Base-by-base conservation (phyloP, 2,329 filamentous ascomycete species). In the Xylariaceae sp. region DNA sequence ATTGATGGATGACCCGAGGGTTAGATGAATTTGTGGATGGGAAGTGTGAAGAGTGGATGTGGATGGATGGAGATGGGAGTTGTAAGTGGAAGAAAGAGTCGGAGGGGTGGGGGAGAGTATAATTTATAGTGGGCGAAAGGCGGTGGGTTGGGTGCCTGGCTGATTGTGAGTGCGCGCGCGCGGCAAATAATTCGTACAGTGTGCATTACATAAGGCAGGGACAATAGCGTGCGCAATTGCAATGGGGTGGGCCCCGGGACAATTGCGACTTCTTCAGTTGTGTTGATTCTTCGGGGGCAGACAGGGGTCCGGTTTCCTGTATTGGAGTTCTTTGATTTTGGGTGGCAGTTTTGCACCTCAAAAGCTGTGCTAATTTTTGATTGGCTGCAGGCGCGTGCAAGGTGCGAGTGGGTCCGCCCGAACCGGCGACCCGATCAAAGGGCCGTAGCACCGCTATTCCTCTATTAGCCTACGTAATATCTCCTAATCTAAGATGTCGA, bases 231-330 rank as follows among this genome's bases (percentile, higher is more conserved):
- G 37, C 37, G 7, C 35, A 44, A 39, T 51, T 39, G 49, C 5
- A 57, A 39, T n/a, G 18, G n/a, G 47, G 63, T 67, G 67, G 66
- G 62, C 59, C 65, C 49, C 9, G 37, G 48, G 66, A 63, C 66
- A 66, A 49, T 60, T 61, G 61, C 45, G 48, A 60, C 47, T 49
- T 53, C 55, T 30, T 6, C 34, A 51, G 49, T 58, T 62, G 54
- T 62, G 49, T 65, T 64, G 66, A 66, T 70, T 69, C 65, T 67
- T 67, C 59, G 52, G 65, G 61, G 63, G 65, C 58, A 68, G 68
- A 72, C 71, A 72, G 71, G 71, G 71, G 67, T 72, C 58, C 60
- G 68, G 70, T 67, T 72, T 68, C 61, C 62, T 65, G 57, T 60
- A 56, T 60, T 66, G 66, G 67, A 64, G 52, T 64, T 55, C 61